Percentiles rank a stretch among this genome's conserved stretches.
These are phyloP conservation scores for Saksenaea vasiformis DNA, from an alignment of 371 early-diverging fungal genomes.

Conservation along the genomic window DNA sequence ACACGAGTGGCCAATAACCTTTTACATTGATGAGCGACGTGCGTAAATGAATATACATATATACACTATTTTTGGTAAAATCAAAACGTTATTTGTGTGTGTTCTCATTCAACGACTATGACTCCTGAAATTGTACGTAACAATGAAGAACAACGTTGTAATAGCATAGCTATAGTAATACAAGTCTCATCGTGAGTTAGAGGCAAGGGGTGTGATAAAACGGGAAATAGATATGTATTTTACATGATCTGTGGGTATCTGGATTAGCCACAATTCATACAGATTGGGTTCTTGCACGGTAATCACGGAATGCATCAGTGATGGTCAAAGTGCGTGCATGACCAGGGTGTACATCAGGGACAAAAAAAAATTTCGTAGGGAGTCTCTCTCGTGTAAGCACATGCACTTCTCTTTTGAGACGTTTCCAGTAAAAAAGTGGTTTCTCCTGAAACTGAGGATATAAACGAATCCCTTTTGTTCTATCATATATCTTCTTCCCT, in stretches of 20 bases:
- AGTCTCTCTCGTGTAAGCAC: not conserved
- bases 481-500: not conserved
- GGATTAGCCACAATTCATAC: not conserved
- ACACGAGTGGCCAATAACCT: not conserved
- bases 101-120: not conserved
- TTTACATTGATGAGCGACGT: not conserved
- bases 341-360: not conserved
- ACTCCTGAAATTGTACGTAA: not conserved
- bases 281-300: not conserved
- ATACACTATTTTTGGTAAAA: not conserved
- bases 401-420: constrained; percentile 1
- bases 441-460: constrained; percentile 1
- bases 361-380: not conserved
- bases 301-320: not conserved
- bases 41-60: constrained; percentile 1
- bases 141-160: not conserved
- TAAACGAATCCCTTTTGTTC: not conserved
- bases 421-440: not conserved
- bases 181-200: no score
- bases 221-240: not conserved
- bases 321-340: constrained; percentile 1
- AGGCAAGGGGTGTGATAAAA: not conserved
- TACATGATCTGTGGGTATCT: not conserved
- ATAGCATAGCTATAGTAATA: no score
- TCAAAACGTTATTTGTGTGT: not conserved